These are phyloP conservation scores for Aspergillus conjunctus DNA, from an alignment of 495 filamentous ascomycete species.

Conservation along the genomic window DNA sequence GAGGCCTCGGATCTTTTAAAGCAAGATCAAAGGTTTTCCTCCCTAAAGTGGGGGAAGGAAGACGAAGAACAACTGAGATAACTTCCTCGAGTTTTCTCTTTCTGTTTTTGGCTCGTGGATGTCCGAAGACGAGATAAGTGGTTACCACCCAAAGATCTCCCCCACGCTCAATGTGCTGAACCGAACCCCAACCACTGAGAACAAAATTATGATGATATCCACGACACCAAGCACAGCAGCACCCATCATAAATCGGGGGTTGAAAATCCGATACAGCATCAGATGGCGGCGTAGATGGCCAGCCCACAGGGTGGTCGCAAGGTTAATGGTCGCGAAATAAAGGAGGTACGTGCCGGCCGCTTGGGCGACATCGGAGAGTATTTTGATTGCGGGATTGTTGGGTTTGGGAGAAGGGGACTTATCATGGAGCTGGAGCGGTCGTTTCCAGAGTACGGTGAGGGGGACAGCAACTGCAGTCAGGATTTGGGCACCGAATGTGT, in stretches of 20 bases:
- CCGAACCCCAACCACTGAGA: constrained; percentile 70
- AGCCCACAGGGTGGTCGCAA: constrained; percentile 86
- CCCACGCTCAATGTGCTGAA: constrained; percentile 74
- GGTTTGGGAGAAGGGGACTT: constrained; percentile 34
- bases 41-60: too few relatives aligned
- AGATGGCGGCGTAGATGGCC: constrained; percentile 84
- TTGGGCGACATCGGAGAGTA: constrained; percentile 69
- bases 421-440: constrained; percentile 47
- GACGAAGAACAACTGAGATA: too few relatives aligned
- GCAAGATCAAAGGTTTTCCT: too few relatives aligned
- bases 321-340: constrained; percentile 76
- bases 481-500: constrained; percentile 88
- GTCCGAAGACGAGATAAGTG: not conserved
- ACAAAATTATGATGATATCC: constrained; percentile 69
- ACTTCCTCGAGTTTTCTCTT: too few relatives aligned
- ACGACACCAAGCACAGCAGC: constrained; percentile 71
- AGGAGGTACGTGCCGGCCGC: constrained; percentile 72
- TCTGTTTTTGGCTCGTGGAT: too few relatives aligned
- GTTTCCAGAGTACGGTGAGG: constrained; percentile 84
- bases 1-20: too few relatives aligned
- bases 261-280: constrained; percentile 97
- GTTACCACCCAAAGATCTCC: constrained; percentile 83
- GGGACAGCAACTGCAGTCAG: constrained; percentile 77
- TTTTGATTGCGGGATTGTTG: constrained; percentile 47
- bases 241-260: constrained; percentile 84